Base-by-base conservation (phyloP, 371 early-diverging fungal species). In the Thermomucor indicae-seudaticae region DNA sequence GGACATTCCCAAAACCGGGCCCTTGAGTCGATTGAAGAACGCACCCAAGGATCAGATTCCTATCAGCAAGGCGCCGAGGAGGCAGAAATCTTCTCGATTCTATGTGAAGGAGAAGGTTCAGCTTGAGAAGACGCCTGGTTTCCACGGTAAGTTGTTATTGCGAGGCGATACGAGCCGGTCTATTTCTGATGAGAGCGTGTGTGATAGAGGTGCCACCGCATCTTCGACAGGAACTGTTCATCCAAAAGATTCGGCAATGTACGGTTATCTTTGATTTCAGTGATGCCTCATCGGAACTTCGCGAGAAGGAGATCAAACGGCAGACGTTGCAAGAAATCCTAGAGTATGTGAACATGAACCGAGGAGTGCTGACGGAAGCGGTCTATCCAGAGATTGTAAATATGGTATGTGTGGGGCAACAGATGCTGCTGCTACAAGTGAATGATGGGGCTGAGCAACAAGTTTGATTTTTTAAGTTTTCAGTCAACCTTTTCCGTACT, bases 251-350 rank as follows among this genome's bases (percentile, higher is more conserved):
- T 19, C 75, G 78, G 23, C 96, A 96, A 66, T 97, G 98, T 65
- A 79, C 80, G 38, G 87, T 92, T 22, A 75, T 95, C 17, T 96
- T 96, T 55, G 97, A 97, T 61, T 97, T 97, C 63, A 89, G 81
- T 50, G 95, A 93, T 69, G 82, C 89, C 11, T 77, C 87, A 46
- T 76, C 89, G 19, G 93, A 95, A 65, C 62, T 94, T 28, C 84
- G 83, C 44, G 93, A 92, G 61, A 97, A 97, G 60, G 96, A 97
- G 62, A 91, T 96, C 62, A 97, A 97, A 63, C 81, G 92, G 43
- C 84, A 86, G 51, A 85, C 94, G 7, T 65, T 97, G 49, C 83
- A 85, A 23, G 96, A 97, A 58, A 76, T 97, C 12, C 80, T 95
- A 31, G 95, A 96, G 43, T 95, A 95, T 63, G 86, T 97, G 48